Conservation (phyloP, 305 asterid species). For the Solanum hybrid region DNA sequence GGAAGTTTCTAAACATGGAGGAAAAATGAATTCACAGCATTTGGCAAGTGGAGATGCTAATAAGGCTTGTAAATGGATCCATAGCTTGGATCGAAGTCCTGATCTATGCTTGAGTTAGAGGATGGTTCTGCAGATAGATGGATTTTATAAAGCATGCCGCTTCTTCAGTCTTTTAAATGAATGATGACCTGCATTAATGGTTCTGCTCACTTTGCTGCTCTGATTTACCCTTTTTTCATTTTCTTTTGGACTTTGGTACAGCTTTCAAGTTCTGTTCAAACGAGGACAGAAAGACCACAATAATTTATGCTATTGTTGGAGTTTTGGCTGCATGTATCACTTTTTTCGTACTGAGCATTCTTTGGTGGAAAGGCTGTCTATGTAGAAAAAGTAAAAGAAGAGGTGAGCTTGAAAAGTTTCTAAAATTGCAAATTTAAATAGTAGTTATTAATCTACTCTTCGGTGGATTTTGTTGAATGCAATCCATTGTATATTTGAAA, state of each 20-base stretch:
- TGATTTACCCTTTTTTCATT: background rate
- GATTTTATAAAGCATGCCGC: background rate
- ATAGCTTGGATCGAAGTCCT: background rate
- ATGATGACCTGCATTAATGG: background rate
- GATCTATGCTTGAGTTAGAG: background rate
- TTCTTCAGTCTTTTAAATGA: background rate
- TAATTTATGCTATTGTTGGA: constrained; percentile 1
- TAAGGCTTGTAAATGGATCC: background rate
- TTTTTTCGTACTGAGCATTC: background rate
- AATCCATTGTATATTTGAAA: background rate
- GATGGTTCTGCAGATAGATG: background rate
- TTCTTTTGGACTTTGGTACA: background rate
- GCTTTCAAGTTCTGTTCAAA: constrained; percentile 10
- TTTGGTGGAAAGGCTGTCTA: constrained; percentile 13
- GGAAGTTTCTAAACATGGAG: background rate
- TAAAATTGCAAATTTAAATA: background rate
- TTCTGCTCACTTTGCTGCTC: background rate
- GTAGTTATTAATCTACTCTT: background rate
- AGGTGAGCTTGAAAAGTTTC: constrained; percentile 3
- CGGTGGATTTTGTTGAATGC: background rate
- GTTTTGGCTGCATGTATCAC: constrained; percentile 1
- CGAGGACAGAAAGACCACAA: background rate
- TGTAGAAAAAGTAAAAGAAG: background rate
- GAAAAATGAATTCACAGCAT: background rate
- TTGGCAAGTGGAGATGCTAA: background rate